phyloP scores from a whole-genome alignment of 345 rosid species.

The Eucalyptus cladocalyx region DNA sequence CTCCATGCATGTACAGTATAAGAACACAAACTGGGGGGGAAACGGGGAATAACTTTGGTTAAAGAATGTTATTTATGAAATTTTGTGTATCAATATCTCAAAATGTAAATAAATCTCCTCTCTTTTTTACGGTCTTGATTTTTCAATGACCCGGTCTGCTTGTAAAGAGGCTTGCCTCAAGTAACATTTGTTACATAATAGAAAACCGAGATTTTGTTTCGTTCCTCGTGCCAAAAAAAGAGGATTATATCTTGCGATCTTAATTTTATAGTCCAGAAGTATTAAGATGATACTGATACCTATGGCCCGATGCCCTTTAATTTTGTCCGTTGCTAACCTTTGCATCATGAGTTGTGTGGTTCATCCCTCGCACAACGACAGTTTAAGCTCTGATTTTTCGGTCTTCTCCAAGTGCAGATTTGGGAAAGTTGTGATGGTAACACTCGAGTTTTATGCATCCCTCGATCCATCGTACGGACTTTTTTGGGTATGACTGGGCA shows the following conservation, averaged over 20 bases:
- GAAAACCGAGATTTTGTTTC: neutral
- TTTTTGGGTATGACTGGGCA: neutral
- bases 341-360: neutral
- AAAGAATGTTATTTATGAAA: neutral
- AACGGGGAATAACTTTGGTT: neutral
- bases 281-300: neutral
- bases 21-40: neutral
- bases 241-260: neutral
- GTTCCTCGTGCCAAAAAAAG: neutral
- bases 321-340: neutral
- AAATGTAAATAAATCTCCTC: neutral
- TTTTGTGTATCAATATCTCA: neutral
- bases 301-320: neutral
- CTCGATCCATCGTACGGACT: neutral
- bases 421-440: neutral
- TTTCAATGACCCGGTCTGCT: neutral
- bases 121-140: neutral
- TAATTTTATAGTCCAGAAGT: neutral
- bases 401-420: neutral
- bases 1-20: neutral
- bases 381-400: neutral
- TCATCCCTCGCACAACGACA: neutral
- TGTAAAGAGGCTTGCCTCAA: neutral
- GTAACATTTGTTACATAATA: neutral
- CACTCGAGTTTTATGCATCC: neutral